phyloP scores from a whole-genome alignment of 225 moss, liverwort and hornwort species.

The Sphagnum tenellum region DNA sequence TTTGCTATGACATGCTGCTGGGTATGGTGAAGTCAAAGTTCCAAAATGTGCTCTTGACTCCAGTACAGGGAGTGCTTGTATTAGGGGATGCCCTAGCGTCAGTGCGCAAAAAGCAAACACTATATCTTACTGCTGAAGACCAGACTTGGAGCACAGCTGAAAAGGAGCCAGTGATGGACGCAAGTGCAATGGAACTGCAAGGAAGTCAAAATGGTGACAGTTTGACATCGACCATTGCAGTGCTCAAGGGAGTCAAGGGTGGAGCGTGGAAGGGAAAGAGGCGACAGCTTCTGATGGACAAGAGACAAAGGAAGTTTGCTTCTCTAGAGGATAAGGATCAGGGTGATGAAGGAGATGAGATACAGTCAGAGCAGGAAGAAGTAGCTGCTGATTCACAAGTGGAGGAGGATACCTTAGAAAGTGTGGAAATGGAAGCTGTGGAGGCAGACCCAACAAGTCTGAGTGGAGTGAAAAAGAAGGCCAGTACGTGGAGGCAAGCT shows the following conservation, averaged over 20 bases:
- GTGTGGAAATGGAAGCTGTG: not conserved
- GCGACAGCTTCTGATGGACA: not conserved
- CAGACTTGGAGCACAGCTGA: constrained; percentile 44
- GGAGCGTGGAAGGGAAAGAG: not conserved
- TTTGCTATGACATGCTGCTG: constrained; percentile 74
- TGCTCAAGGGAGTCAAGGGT: not conserved
- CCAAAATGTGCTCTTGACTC: constrained; percentile 43
- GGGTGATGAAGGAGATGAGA: no score
- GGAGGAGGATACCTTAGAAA: no score
- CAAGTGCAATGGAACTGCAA: not conserved
- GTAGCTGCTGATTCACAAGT: no score
- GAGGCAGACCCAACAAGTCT: not conserved
- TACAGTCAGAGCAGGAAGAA: no score
- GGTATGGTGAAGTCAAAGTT: constrained; percentile 62
- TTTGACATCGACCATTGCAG: not conserved
- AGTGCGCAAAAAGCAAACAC: constrained; percentile 22
- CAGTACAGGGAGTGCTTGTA: constrained; percentile 48
- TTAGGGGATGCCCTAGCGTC: constrained; percentile 46
- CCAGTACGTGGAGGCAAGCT: constrained; percentile 1
- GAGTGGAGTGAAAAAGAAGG: constrained; percentile 2
- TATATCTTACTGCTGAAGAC: constrained; percentile 53
- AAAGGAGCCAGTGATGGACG: constrained; percentile 18
- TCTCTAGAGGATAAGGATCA: no score
- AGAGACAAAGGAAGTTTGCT: not conserved
- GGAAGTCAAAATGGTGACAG: not conserved